Evolutionary conservation across 768 basidiomycete genomes (phyloP), one percentile per base, ranked within the genome.

Genomic region (Suillus lakei): DNA sequence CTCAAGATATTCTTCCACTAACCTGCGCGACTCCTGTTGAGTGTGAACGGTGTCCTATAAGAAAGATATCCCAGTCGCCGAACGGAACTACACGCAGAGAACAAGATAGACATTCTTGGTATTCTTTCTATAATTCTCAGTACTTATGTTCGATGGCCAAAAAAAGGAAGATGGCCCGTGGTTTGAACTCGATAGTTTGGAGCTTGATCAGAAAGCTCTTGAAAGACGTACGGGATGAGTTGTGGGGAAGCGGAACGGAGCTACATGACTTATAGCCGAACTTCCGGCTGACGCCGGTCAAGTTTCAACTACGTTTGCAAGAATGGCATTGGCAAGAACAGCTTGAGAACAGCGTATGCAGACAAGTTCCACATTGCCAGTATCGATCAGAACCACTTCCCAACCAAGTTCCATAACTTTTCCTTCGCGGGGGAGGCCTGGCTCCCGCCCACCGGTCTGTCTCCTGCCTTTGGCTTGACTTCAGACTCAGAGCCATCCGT

Each of bases 391-490:
- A 66, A 55, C 54, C 44, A 59, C 64, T 28, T 43, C 60, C 64
- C 65, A 36, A 67, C 32, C 39, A 58, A 60, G 12, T 55, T 56
- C 66, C 64, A 67, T 12, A 66, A 41, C 36, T 16, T 51, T 50
- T 63, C 62, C 43, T 66, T 51, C 9, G 9, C 36, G 7, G 32
- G 26, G 5, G 60, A 34, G 28, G 15, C 9, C 21, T 28, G 10
- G 23, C 34, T 55, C 53, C 39, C 38, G 32, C 21, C n/a, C 54
- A 23, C 32, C 28, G 44, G 43, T 59, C 41, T 44, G 18, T 63
- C 39, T 36, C 32, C 32, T 63, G 26, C 38, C 26, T 38, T 48
- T 44, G 13, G 15, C 10, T 8, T 34, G 48, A 30, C 54, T n/a
- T 39, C 56, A 63, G 13, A 21, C 62, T 23, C 23, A 28, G 26